Base-by-base conservation (phyloP, 768 basidiomycete genomes). In the Psilocybe azurescens region DNA sequence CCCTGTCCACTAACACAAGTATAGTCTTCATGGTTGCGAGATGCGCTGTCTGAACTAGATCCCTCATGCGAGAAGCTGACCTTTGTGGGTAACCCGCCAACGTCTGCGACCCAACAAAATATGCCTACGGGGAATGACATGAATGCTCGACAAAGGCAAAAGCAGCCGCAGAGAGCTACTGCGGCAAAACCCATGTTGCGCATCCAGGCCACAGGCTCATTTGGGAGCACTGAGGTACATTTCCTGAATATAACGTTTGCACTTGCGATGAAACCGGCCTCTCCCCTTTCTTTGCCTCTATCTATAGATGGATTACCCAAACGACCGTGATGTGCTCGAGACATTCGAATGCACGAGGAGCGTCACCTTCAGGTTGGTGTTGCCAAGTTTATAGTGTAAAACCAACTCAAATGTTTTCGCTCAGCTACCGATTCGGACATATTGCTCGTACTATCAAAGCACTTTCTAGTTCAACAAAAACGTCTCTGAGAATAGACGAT, bases 251-350 rank as follows among this genome's bases (percentile, higher is more conserved):
- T 9, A 33, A 58, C 16, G 16, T 24, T 24, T 24, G 2, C 24
- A 24, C 24, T 24, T 24, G 24, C 24, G 24, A 24, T 24, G 24
- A 24, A 24, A 24, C 24, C 24, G 24, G 24, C 24, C 24, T 24
- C 24, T 24, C 24, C 24, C 24, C 24, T 24, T 24, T 24, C 24
- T 24, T 24, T 2, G 24, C 24, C 24, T 24, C 24, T 24, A 24
- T 2, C 24, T 24, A 32, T 68, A 96, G 94, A 93, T 98, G 89
- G 96, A 99, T 75, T 99, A 96, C 64, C 95, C 95, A 3, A 95
- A 93, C 67, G 95, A 97, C 69, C 83, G 85, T 52, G 95, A 97
- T 53, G 92, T 99, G 0, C 82, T 98, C 32, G 95, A 97, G 74
- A 86, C 88, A 0, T 95, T 97, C 68, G 93, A 97, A 62, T 98